Conservation (phyloP, 2,329 filamentous ascomycete species). For the Neopestalotiopsis rosae region DNA sequence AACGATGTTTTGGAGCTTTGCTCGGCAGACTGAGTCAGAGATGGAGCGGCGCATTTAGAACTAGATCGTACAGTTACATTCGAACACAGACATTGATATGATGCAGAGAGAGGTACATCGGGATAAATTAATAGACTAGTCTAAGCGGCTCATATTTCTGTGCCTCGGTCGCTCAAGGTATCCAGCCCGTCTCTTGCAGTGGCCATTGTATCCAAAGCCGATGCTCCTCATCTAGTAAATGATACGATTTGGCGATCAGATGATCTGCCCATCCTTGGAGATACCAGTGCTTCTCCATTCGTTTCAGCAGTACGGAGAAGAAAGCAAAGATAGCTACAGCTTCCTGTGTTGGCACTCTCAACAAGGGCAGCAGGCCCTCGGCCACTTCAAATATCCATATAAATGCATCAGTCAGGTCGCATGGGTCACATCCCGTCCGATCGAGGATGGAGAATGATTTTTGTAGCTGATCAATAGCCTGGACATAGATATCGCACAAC, state of each 20-base stretch:
- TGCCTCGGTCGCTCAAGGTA: background rate
- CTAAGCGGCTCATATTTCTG: too few relatives aligned
- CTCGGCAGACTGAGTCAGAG: background rate
- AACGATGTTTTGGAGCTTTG: background rate
- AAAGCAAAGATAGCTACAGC: slow-evolving; percentile 40
- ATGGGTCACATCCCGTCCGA: background rate
- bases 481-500: background rate
- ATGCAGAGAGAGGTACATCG: too few relatives aligned
- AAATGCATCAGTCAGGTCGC: slow-evolving; percentile 33
- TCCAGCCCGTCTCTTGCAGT: slow-evolving; percentile 32
- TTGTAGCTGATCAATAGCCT: slow-evolving; percentile 21
- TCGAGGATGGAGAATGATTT: slow-evolving; percentile 20
- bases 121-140: too few relatives aligned
- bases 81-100: background rate
- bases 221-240: slow-evolving; percentile 26
- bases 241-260: slow-evolving; percentile 22
- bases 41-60: background rate
- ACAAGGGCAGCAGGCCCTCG: slow-evolving; percentile 33
- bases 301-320: slow-evolving; percentile 23
- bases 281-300: slow-evolving; percentile 23
- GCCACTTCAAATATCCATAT: slow-evolving; percentile 36
- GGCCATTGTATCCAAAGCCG: slow-evolving; percentile 25
- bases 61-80: background rate
- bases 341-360: slow-evolving; percentile 25
- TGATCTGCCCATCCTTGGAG: slow-evolving; percentile 26